Percentiles rank a stretch among this genome's conserved stretches.
These are phyloP conservation scores for Didymellaceae sp. DNA, from an alignment of 2,329 filamentous ascomycete species.

Conservation along the genomic window DNA sequence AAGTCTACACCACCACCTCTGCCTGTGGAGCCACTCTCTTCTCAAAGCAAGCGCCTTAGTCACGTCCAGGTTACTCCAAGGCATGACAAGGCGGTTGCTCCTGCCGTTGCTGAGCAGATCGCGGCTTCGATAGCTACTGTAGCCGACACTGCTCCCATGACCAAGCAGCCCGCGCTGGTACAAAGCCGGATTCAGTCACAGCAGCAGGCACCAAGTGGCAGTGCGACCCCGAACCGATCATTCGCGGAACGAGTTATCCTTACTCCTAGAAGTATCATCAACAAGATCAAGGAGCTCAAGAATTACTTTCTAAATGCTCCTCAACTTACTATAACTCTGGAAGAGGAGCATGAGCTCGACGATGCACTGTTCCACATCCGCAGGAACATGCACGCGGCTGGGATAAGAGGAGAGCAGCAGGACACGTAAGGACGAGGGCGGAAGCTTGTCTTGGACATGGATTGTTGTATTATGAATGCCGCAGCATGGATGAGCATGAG, in stretches of 20 bases:
- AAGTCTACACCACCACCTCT: constrained; percentile 20
- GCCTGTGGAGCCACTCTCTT: constrained; percentile 9
- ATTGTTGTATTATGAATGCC: background rate
- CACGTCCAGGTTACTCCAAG: constrained; percentile 36
- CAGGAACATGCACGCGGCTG: constrained; percentile 74
- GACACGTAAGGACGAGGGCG: background rate
- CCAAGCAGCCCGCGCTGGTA: constrained; percentile 15
- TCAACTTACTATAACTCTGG: constrained; percentile 64
- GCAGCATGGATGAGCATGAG: background rate
- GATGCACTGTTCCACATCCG: constrained; percentile 82
- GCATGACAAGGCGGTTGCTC: constrained; percentile 6
- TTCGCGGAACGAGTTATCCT: constrained; percentile 46
- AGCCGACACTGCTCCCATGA: constrained; percentile 3
- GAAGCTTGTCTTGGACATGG: background rate
- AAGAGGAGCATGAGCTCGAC: constrained; percentile 74
- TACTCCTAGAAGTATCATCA: constrained; percentile 59
- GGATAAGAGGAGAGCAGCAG: constrained; percentile 54
- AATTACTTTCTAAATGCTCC: constrained; percentile 61
- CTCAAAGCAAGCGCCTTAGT: constrained; percentile 32
- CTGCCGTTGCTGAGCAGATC: constrained; percentile 11
- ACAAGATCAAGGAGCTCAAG: constrained; percentile 52
- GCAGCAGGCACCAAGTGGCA: constrained; percentile 6
- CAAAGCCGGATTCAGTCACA: constrained; percentile 6
- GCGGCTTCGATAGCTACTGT: constrained; percentile 10
- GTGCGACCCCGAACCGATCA: constrained; percentile 37